phyloP scores from a whole-genome alignment of 805 yeast genomes.

The Candida andamanensis region DNA sequence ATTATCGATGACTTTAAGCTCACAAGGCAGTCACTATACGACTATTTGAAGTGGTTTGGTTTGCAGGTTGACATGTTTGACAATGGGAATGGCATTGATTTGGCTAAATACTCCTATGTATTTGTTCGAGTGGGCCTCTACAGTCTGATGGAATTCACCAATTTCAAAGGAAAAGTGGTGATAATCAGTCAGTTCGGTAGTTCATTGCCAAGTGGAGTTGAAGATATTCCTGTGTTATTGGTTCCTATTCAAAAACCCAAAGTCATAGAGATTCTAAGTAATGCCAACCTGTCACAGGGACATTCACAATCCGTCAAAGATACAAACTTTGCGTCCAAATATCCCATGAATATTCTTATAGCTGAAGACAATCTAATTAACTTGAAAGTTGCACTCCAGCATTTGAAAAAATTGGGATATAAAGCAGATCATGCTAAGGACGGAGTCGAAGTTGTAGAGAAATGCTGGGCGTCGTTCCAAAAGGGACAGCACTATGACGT shows the following conservation, averaged over 20 bases:
- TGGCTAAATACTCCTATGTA: conserved; percentile 3
- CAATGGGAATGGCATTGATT: conserved; percentile 11
- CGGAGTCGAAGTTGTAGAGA: conserved; percentile 41
- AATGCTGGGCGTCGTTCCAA: conserved; percentile 22
- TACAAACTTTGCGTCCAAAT: conserved; percentile 7
- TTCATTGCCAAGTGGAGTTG: conserved; percentile 18
- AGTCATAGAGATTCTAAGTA: conserved; percentile 11
- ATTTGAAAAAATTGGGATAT: conserved; percentile 46
- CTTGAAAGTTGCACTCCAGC: conserved; percentile 47
- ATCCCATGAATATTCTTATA: conserved; percentile 44
- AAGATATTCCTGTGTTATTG: conserved; percentile 20
- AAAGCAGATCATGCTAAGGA: conserved; percentile 49
- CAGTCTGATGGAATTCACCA: conserved; percentile 11
- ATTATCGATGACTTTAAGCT: conserved; percentile 29
- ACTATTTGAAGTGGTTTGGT: conserved; percentile 30
- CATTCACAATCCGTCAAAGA: not conserved
- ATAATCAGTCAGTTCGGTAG: conserved; percentile 27
- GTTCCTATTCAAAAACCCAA: conserved; percentile 26
- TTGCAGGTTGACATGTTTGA: conserved; percentile 23
- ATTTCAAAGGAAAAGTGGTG: conserved; percentile 14
- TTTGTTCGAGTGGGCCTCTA: conserved; percentile 17
- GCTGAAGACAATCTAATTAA: conserved; percentile 54
- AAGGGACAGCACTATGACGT: conserved; percentile 39
- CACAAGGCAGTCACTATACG: conserved; percentile 26
- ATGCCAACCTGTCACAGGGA: conserved; percentile 1